Evolutionary conservation across 2,329 filamentous ascomycete species (phyloP), one percentile per base, ranked within the genome.

Genomic region (Aspergillus hiratsukae): DNA sequence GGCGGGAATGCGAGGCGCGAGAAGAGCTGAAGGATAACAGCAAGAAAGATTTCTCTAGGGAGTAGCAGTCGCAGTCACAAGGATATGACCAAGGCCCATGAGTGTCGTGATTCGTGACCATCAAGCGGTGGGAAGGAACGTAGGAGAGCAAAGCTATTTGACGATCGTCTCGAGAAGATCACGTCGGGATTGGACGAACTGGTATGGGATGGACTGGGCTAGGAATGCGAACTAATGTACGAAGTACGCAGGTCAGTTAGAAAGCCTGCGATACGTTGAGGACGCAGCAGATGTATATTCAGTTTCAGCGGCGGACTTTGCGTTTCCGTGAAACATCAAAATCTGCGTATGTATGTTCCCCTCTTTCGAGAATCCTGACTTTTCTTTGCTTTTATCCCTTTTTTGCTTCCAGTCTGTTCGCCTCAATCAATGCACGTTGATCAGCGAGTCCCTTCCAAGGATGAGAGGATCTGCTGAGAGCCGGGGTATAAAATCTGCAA

Each of bases 221-320:
- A 55, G 56, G 61, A 64, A 63, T 64, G 62, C 56, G 58, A 60
- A 58, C 57, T 55, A 63, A 50, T 55, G 54, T 58, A 19, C 31
- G 31, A 17, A 53, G 53, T 48, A 46, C 55, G 53, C 55, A 55
- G 31, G 31, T n/a, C 31, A 37, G 31, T 37, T 37, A 37, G 14
- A 37, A 1, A 37, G 31, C 14, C 31, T 7, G 31, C 31, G 14
- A 37, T 37, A 37, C 31, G 31, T 37, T 37, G 31, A 31, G 29
- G 31, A 3, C 31, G 14, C 31, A 37, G 31, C 14, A 37, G 31
- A 37, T 37, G 31, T 35, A 35, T 37, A 37, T 37, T 37, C 31
- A 37, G 14, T 37, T 17, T 37, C 31, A 17, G 31, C 17, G 31
- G 31, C 14, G 31, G 14, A 17, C 31, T 37, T 17, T 17, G 31